Evolutionary conservation across 1,139 yeast genomes (phyloP), one percentile per base, ranked within the genome.

Genomic region (Taphrina pruni): DNA sequence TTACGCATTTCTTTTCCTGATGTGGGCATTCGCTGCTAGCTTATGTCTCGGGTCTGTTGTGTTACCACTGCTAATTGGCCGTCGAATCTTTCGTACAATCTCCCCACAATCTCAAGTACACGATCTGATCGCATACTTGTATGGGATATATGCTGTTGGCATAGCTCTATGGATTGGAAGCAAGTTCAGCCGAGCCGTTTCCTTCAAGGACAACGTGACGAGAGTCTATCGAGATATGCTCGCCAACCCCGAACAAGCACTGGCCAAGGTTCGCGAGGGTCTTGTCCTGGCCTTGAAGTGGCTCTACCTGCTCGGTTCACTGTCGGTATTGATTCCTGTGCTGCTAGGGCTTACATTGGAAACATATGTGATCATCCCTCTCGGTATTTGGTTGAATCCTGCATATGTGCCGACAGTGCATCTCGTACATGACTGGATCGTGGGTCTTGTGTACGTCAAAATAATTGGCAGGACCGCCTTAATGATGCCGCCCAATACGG

Each of bases 11-110:
- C 80, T 92, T 58, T 76, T 81, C 0, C 79, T 85, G 77, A 80
- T 92, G 41, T 92, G 97, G 96, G 75, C 85, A 1, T 88, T 87
- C 76, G 87, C 96, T 0, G 83, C 87, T 0, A 66, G 86, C 0
- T 36, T 60, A 9, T 51, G 52, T n/a, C 38, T 65, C 3, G 35
- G 50, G 12, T 12, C 14, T 26, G 36, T 52, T n/a, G 58, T 58
- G 14, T 14, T 58, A 6, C 69, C 69, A 21, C 51, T 64, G 12
- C 20, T 64, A 21, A 38, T 48, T 6, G 67, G 67, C n/a, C 54
- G 67, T 6, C 39, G 43, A n/a, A 46, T 55, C 5, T 46, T 57
- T 43, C n/a, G 38, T 5, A 14, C 39, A 7, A 35, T 64, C 5
- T 21, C 67, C 12, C 51, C 61, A 12, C 55, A 55, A 26, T 21